Evolutionary conservation across 768 basidiomycete genomes (phyloP), one percentile per base, ranked within the genome.

Genomic region (Suillus fuscotomentosus): DNA sequence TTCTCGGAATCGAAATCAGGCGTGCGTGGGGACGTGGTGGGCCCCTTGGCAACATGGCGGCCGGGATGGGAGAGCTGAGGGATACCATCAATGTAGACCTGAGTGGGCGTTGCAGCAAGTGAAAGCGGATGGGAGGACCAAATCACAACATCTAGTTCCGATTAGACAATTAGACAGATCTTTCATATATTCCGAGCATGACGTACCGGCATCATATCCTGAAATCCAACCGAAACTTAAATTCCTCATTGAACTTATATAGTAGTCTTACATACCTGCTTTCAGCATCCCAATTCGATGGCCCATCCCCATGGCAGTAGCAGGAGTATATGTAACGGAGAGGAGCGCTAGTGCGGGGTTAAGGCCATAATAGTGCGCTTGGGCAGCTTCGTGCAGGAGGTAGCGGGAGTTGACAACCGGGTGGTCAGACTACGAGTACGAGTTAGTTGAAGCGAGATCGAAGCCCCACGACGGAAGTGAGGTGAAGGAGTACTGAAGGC

Each of bases 81-180:
- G 63, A 94, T 87, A 2, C 94, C 95, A 73, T 97, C 95, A 67
- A 96, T 91, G 82, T 88, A 96, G 34, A 92, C 86, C 63, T 88
- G 86, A 17, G 79, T 72, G 0, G 92, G 93, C 0, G 90, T 92
- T 3, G 92, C 89, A 61, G 89, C 91, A 27, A 92, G 77, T 34
- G 82, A 81, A 36, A 94, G 80, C 1, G 93, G 93, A 75, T 92
- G 89, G 3, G 85, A 86, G 69, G 90, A 86, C 89, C 88, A 90
- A 39, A 93, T 73, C 8, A 92, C 89, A 20, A 92, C 72, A 70
- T 94, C 89, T 56, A 39, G 38, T 34, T 17, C 4, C 4, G 5
- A 48, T 62, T 3, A 31, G n/a, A 36, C 45, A 11, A 11, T 45
- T n/a, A 45, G 20, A 45, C 3, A 2, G 20, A n/a, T 69, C 15